phyloP scores from a whole-genome alignment of 2,329 filamentous ascomycete species.

The Allantophomopsis lycopodina region DNA sequence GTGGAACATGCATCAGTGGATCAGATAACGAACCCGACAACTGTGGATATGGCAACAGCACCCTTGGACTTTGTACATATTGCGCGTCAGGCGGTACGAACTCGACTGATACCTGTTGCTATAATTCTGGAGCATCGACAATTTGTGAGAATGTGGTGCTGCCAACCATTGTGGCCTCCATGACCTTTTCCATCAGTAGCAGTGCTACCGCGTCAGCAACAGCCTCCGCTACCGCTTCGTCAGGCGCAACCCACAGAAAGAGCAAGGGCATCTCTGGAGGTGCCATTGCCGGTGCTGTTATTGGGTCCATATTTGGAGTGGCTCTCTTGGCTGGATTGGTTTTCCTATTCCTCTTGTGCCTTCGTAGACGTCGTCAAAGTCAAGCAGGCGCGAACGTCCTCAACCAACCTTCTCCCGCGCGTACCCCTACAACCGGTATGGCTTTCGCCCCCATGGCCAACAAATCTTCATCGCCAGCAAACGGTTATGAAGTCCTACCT shows the following conservation, averaged over 20 bases:
- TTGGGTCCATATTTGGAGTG: constrained; percentile 63
- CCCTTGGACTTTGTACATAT: constrained; percentile 71
- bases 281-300: constrained; percentile 78
- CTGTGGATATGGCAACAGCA: constrained; percentile 68
- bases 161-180: constrained; percentile 59
- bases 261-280: constrained; percentile 58
- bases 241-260: constrained; percentile 7
- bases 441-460: constrained; percentile 21
- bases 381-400: constrained; percentile 58
- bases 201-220: constrained; percentile 22
- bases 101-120: constrained; percentile 90
- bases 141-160: constrained; percentile 67
- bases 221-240: constrained; percentile 3
- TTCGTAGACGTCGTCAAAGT: constrained; percentile 41
- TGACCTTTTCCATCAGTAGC: constrained; percentile 42
- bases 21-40: constrained; percentile 71
- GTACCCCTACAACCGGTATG: constrained; percentile 31
- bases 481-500: constrained; percentile 61
- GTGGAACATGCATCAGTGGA: constrained; percentile 62
- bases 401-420: constrained; percentile 75
- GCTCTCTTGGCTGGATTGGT: constrained; percentile 55
- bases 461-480: constrained; percentile 17
- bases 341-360: constrained; percentile 35
- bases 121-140: constrained; percentile 60
- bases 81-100: constrained; percentile 76